phyloP scores from a whole-genome alignment of 1,284 basidiomycete genomes.

The Ustilago loliicola region DNA sequence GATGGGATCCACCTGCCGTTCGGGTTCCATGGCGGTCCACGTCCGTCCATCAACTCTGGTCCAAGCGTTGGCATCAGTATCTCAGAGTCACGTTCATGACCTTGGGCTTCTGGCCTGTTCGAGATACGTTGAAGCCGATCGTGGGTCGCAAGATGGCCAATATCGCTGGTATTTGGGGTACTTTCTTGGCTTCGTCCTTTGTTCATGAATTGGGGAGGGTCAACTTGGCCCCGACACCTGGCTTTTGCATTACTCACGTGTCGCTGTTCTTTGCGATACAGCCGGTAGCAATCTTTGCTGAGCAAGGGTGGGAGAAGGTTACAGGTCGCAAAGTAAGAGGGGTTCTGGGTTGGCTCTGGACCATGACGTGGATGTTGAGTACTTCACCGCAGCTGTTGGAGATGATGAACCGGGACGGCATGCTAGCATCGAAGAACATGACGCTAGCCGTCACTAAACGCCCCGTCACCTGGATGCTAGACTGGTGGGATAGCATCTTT shows the following conservation, averaged over 20 bases:
- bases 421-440: slow-evolving; percentile 14
- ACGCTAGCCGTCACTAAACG: slow-evolving; percentile 12
- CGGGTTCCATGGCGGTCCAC: slow-evolving; percentile 23
- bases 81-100: slow-evolving; percentile 40
- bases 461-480: slow-evolving; percentile 16
- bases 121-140: neutral
- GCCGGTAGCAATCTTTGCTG: slow-evolving; percentile 28
- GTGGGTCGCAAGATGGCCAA: slow-evolving; percentile 15
- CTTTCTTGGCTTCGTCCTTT: slow-evolving; percentile 38
- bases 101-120: slow-evolving; percentile 31
- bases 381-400: slow-evolving; percentile 27
- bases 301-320: slow-evolving; percentile 23
- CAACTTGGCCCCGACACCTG: slow-evolving; percentile 16
- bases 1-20: slow-evolving; percentile 41
- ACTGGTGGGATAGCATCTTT: slow-evolving; percentile 26
- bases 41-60: slow-evolving; percentile 37
- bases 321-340: slow-evolving; percentile 25
- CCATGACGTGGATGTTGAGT: slow-evolving; percentile 15
- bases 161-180: slow-evolving; percentile 23
- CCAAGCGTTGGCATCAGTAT: slow-evolving; percentile 44
- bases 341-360: slow-evolving; percentile 39
- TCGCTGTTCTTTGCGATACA: slow-evolving; percentile 35
- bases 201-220: slow-evolving; percentile 39
- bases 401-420: slow-evolving; percentile 13
- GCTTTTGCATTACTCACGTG: slow-evolving; percentile 5